Evolutionary conservation across 2,329 filamentous ascomycete genomes (phyloP), one percentile per base, ranked within the genome.

Genomic region (Emmonsiellopsis sp.): DNA sequence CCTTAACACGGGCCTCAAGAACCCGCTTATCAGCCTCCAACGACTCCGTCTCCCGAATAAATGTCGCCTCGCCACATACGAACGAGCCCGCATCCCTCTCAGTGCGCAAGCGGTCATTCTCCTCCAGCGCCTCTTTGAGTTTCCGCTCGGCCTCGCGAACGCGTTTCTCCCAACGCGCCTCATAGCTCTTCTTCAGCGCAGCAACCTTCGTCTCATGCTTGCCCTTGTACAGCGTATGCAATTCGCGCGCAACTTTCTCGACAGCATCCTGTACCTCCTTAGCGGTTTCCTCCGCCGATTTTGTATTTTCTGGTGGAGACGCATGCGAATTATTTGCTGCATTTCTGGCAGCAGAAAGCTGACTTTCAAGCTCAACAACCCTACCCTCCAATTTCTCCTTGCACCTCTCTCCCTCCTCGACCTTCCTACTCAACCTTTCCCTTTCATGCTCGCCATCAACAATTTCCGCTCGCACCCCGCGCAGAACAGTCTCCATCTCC

Each of bases 201-300:
- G 88, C 82, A 44, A 97, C 92, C 75, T 98, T 98, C 58, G 85
- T 89, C 74, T 97, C 92, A 68, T 98, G 93, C 74, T 98, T 98
- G 66, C 86, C 84, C 75, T 96, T 97, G 79, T 98, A 98, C 9
- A 95, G 79, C 0, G 85, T 80, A 67, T 98, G 93, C 41, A 98
- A 79, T 66, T 98, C 93, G 32, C 89, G 82, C n/a, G 92, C 91
- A 41, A 97, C 90, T 60, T 91, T 89, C 70, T 95, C 89, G 20
- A 92, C 86, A 1, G 87, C 86, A 44, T 87, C 78, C 65, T 96
- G 91, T 49, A 95, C 86, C 59, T 95, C 89, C 40, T 74, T 70
- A 42, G 73, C 76, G 35, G 79, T 73, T 30, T 78, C 73, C 47
- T 76, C 68, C 7, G 66, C 59, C 68, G 59, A 78, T 68, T 61